Percentiles rank a stretch among this genome's conserved stretches.
Evolutionary conservation across 1,284 basidiomycete species (phyloP).

Genomic region (Anthracocystis panici-leucophaei): DNA sequence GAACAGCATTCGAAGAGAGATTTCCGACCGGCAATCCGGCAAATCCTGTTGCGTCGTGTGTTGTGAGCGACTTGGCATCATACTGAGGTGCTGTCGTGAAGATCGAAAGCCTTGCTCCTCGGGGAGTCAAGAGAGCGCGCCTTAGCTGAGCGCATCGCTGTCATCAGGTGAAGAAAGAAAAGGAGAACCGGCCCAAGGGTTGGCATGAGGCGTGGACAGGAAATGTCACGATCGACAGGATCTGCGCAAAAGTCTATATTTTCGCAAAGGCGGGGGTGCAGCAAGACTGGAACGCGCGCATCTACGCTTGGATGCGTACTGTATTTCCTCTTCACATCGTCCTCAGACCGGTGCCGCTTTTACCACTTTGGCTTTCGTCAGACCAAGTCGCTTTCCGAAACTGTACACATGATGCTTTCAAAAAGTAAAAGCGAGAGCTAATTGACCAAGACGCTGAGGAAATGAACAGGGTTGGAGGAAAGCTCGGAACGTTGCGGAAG

Average conservation of each 20-base stretch:
- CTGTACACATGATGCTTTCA: neutral
- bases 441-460: neutral
- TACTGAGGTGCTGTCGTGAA: too few relatives aligned
- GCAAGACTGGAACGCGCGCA: slow-evolving; percentile 24
- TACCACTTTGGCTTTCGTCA: neutral
- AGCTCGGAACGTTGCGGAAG: slow-evolving; percentile 23
- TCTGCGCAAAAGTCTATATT: neutral
- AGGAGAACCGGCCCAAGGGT: too few relatives aligned
- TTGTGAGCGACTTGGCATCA: too few relatives aligned
- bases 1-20: neutral
- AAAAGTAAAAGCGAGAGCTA: neutral
- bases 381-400: neutral
- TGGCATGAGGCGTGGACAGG: too few relatives aligned
- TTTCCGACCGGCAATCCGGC: neutral
- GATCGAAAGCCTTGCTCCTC: neutral
- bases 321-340: neutral
- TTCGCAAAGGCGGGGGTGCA: slow-evolving; percentile 1
- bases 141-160: too few relatives aligned
- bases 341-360: neutral
- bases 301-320: neutral
- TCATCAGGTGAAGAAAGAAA: too few relatives aligned
- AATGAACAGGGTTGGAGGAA: neutral
- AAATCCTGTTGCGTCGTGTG: too few relatives aligned
- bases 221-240: too few relatives aligned
- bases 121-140: neutral